Conservation (phyloP, 352 stramenopile genomes). For the Globisporangium apiculatum region DNA sequence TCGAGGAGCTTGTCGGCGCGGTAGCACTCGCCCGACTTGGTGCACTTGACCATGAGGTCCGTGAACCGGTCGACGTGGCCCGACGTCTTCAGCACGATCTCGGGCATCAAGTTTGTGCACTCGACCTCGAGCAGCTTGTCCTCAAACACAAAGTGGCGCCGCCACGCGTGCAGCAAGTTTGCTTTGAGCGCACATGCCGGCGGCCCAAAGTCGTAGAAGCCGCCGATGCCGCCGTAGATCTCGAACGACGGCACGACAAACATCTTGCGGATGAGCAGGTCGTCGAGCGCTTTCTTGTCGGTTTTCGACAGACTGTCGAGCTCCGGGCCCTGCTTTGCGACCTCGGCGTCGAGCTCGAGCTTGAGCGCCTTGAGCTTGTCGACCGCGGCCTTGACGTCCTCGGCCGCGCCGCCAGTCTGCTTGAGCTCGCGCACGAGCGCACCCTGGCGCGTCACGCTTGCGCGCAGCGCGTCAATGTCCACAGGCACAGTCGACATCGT, state of each 20-base stretch:
- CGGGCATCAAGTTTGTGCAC: constrained; percentile 97
- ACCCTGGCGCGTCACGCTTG: constrained; percentile 94
- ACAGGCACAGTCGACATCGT: constrained; percentile 27
- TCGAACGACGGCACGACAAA: constrained; percentile 99
- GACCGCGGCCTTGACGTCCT: constrained; percentile 88
- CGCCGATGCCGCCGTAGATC: constrained; percentile 98
- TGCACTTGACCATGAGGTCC: constrained; percentile 99
- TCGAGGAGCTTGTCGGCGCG: constrained; percentile 99
- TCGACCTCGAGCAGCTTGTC: constrained; percentile 99
- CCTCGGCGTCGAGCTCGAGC: constrained; percentile 74
- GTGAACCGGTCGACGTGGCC: constrained; percentile 99
- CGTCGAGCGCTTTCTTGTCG: constrained; percentile 93
- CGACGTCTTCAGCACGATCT: constrained; percentile 97
- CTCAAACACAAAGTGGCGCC: constrained; percentile 97
- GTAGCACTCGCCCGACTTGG: constrained; percentile 96
- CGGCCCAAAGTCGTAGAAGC: constrained; percentile 98
- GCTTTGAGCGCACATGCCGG: constrained; percentile 94
- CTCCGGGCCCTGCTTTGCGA: constrained; percentile 62
- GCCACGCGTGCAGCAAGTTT: constrained; percentile 95
- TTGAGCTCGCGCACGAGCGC: constrained; percentile 95
- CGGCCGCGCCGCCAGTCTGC: constrained; percentile 88
- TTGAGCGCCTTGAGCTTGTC: constrained; percentile 93
- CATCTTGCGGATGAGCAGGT: constrained; percentile 98
- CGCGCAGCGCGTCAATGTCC: constrained; percentile 91
- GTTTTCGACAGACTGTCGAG: constrained; percentile 56